Evolutionary conservation across 768 basidiomycete species (phyloP).

Genomic region (Jaapia argillacea): DNA sequence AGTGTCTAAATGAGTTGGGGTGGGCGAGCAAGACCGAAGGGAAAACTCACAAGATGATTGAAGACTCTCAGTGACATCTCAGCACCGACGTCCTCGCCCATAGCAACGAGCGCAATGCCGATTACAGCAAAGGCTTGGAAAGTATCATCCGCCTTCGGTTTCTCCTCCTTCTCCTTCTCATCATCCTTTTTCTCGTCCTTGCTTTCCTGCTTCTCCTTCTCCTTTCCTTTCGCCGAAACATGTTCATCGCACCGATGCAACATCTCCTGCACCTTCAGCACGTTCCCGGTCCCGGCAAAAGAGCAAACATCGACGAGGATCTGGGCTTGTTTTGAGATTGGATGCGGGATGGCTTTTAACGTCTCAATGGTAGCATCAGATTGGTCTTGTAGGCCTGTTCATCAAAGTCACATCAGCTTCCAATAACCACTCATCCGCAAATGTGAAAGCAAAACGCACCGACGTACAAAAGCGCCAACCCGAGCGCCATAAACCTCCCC

Average conservation of each 20-base stretch:
- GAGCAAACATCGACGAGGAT: conserved; percentile 91
- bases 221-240: conserved; percentile 39
- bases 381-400: conserved; percentile 77
- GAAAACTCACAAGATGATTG: conserved; percentile 88
- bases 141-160: conserved; percentile 52
- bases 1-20: conserved; percentile 10
- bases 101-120: conserved; percentile 88
- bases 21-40: background rate
- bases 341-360: conserved; percentile 87
- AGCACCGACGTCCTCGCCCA: conserved; percentile 97
- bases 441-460: conserved; percentile 53
- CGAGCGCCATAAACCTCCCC: conserved; percentile 84
- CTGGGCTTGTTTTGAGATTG: conserved; percentile 82
- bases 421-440: no score
- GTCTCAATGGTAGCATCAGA: conserved; percentile 93
- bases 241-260: conserved; percentile 93
- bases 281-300: conserved; percentile 92
- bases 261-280: conserved; percentile 86
- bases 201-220: conserved; percentile 16
- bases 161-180: conserved; percentile 48
- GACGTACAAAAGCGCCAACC: conserved; percentile 82
- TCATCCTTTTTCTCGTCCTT: conserved; percentile 30
- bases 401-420: no score
- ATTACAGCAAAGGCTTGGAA: conserved; percentile 91
- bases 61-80: conserved; percentile 98